Conservation (phyloP, 495 filamentous ascomycete species). For the Annulohypoxylon moriforme region DNA sequence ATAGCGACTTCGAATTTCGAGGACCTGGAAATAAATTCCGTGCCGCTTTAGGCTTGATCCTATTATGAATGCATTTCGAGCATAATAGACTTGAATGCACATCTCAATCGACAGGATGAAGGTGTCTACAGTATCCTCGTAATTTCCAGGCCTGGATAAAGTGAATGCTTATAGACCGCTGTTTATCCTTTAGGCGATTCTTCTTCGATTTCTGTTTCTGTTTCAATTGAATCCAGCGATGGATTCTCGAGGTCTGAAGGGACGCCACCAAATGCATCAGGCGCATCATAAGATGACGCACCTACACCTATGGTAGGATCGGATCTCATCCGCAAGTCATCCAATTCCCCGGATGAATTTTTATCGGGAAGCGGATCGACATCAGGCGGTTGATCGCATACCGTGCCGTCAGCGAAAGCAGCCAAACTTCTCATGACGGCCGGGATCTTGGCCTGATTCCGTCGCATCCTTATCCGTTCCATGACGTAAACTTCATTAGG, state of each 20-base stretch:
- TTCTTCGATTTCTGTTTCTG: background rate
- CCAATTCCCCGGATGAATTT: background rate
- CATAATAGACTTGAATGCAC: background rate
- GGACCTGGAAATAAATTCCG: background rate
- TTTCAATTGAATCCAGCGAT: background rate
- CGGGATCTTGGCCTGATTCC: conserved; percentile 35
- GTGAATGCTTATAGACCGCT: background rate
- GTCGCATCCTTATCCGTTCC: conserved; percentile 43
- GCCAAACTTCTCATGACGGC: conserved; percentile 50
- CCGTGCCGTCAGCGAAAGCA: conserved; percentile 38
- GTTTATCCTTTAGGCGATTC: background rate
- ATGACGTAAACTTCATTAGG: conserved; percentile 32
- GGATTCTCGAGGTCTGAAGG: background rate
- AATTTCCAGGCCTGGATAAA: background rate
- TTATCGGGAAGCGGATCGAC: background rate
- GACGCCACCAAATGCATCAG: background rate
- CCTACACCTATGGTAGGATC: background rate
- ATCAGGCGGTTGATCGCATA: background rate
- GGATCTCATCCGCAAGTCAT: background rate
- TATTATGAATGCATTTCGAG: background rate
- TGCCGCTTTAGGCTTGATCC: background rate
- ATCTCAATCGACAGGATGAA: background rate
- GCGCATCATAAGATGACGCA: background rate
- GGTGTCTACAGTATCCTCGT: background rate
- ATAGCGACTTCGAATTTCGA: background rate